Evolutionary conservation across 148 eudicot species (phyloP), one percentile per base, ranked within the genome.

Genomic region (Persicaria tinctoria): DNA sequence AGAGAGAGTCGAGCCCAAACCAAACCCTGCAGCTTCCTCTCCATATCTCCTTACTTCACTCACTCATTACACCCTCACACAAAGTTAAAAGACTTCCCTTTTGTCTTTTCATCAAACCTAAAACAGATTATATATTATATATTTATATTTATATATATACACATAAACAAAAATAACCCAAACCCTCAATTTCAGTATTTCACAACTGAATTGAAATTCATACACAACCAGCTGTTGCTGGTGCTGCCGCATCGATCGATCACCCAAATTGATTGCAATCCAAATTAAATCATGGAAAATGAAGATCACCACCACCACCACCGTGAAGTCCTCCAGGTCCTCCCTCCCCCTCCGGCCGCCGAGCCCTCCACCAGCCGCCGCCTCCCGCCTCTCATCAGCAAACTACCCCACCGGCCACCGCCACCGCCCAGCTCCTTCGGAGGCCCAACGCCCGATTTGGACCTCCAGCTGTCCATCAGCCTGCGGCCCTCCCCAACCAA

Each of bases 391-490:
- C 53, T n/a, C 46, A 51, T 54, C 46, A 50, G n/a, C 46, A 47
- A 49, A 54, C 66, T 23, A 45, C 68, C 64, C n/a, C 74, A 47
- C 32, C 14, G n/a, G 72, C 54, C 68, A 64, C 47, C 16, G 51
- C 41, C 41, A 3, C 53, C 62, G 41, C 0, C 53, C n/a, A n/a
- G n/a, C n/a, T n/a, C n/a, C n/a, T n/a, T n/a, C n/a, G n/a, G n/a
- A 32, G 8, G n/a, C 8, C 5, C 17, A 6, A 0, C 75, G 78
- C 4, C 88, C 91, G 1, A 82, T 0, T 79, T 93, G 0, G 98
- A 93, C 83, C 88, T 93, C 17, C 89, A 93, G 69, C 80, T 93
- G 13, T 88, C 97, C 10, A 93, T 93, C 46, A 88, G 92, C 56
- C 77, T 85, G 18, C 74, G 80, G 59, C 86, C 87, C 49, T 12